phyloP scores from a whole-genome alignment of 2,329 filamentous ascomycete species.

The Aspergillus vadensis region DNA sequence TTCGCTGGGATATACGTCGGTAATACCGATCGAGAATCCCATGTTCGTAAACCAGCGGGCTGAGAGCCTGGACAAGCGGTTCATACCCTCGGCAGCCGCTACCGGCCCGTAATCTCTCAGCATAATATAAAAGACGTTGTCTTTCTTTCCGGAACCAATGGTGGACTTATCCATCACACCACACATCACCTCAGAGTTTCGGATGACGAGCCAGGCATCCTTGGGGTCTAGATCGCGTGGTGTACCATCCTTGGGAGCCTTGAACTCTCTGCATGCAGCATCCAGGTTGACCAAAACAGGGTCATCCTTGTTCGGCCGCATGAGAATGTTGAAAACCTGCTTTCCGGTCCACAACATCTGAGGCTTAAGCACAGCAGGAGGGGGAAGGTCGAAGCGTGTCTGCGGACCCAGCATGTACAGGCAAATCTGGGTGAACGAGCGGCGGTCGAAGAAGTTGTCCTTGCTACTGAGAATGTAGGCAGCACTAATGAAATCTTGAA shows the following conservation, averaged over 20 bases:
- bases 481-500: slow-evolving; percentile 97
- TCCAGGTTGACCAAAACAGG: slow-evolving; percentile 88
- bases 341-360: slow-evolving; percentile 93
- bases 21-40: slow-evolving; percentile 95
- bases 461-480: slow-evolving; percentile 90
- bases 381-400: slow-evolving; percentile 78
- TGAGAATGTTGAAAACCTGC: slow-evolving; percentile 87
- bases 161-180: slow-evolving; percentile 97
- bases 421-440: slow-evolving; percentile 84
- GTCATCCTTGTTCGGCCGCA: slow-evolving; percentile 84
- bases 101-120: slow-evolving; percentile 92
- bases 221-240: slow-evolving; percentile 71
- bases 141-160: slow-evolving; percentile 96
- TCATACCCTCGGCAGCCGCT: slow-evolving; percentile 88
- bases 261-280: slow-evolving; percentile 80
- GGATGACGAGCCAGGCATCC: slow-evolving; percentile 87
- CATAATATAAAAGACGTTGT: slow-evolving; percentile 96
- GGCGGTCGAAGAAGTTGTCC: slow-evolving; percentile 87
- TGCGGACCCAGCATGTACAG: slow-evolving; percentile 89
- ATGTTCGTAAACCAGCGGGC: slow-evolving; percentile 85
- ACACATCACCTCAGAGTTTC: slow-evolving; percentile 97
- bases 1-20: slow-evolving; percentile 84
- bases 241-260: slow-evolving; percentile 40
- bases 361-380: slow-evolving; percentile 83
- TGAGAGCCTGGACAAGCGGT: slow-evolving; percentile 85